Base-by-base conservation (phyloP, 1,284 basidiomycete species). In the Chondrostereum purpureum region DNA sequence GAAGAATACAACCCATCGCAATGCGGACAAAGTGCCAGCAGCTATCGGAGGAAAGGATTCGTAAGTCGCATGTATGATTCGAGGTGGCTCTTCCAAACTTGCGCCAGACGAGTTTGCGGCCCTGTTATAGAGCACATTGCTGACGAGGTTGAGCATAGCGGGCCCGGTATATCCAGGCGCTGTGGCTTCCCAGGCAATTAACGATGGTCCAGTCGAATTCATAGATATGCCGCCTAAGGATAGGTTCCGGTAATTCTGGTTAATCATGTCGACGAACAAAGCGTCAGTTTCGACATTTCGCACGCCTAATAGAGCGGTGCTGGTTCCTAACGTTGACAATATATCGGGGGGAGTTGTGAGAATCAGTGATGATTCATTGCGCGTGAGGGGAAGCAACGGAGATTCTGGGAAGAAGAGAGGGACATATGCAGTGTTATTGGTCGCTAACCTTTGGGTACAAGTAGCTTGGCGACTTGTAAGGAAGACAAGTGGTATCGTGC, bases 1-100 rank as follows among this genome's bases (percentile, higher is more conserved):
- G 54, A 82, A 86, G 61, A 85, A 85, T 3, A 71, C 74, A 11
- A 79, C 64, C 80, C 82, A 88, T 54, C 77, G 77, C 54, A 87
- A 58, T 14, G 75, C 74, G 21, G 73, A 60, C 24, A 87, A 63
- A n/a, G 80, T 80, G 2, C 73, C 75, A 3, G 67, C 68, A 35
- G 66, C 66, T 13, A 75, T 58, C 4, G 67, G 66, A 4, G 82
- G 80, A 56, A 86, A 81, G 17, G 60, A 60, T 42, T 72, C 64
- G 57, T 76, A 83, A 48, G 63, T 73, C 0, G 79, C 73, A 31
- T 59, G 55, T 46, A 86, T 83, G n/a, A 80, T 58, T 6, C 65
- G 68, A 0, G 76, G 69, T 4, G 58, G 50, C 10, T 55, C 53
- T 1, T 51, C 52, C n/a, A n/a, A n/a, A 8, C 58, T 50, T 11